These are phyloP conservation scores for Globisporangium paddicum DNA, from an alignment of 352 stramenopile genomes.

Conservation along the genomic window DNA sequence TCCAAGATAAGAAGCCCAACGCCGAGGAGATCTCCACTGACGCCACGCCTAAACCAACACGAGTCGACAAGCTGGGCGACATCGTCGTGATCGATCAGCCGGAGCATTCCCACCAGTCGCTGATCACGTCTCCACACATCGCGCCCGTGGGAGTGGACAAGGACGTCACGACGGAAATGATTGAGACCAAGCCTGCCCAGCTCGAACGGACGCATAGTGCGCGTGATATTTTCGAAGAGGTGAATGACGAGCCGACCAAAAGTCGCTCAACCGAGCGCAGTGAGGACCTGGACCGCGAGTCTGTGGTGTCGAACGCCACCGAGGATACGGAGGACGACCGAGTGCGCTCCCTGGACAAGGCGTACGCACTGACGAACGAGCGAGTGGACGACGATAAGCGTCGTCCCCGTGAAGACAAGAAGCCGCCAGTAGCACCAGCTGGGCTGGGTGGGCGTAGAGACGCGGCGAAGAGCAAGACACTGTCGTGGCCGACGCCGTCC, in stretches of 20 bases:
- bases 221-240: neutral
- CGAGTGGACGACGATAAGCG: neutral
- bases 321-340: slow-evolving; percentile 28
- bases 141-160: slow-evolving; percentile 15
- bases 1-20: neutral
- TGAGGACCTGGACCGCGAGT: slow-evolving; percentile 10
- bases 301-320: slow-evolving; percentile 22
- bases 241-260: neutral
- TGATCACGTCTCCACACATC: neutral
- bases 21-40: too few relatives aligned
- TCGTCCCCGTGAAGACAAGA: neutral
- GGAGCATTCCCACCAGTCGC: neutral
- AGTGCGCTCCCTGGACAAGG: slow-evolving; percentile 4
- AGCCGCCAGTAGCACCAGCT: too few relatives aligned
- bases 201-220: neutral
- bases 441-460: neutral
- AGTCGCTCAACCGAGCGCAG: neutral
- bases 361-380: neutral
- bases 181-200: neutral
- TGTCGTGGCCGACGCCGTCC: neutral
- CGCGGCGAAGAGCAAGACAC: neutral
- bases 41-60: neutral
- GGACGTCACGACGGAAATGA: slow-evolving; percentile 27
- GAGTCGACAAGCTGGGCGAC: neutral
- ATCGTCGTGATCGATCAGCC: neutral